Evolutionary conservation across 2,329 filamentous ascomycete genomes (phyloP).

Genomic region (Dryadomyces quercus-mongolicae): DNA sequence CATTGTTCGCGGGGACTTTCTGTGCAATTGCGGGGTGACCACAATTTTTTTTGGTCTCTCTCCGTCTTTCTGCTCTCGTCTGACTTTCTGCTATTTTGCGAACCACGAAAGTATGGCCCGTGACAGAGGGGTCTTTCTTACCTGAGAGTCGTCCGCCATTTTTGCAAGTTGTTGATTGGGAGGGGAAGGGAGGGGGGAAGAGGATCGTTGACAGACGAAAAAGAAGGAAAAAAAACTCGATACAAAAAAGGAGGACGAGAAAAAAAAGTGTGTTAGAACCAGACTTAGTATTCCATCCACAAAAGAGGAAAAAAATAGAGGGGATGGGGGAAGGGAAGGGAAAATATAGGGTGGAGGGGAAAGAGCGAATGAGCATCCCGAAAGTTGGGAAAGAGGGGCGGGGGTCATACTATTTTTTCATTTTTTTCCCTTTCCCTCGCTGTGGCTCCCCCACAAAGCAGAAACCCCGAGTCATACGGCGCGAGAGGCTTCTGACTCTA

Average conservation of each 20-base stretch:
- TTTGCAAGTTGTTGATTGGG: slow-evolving; percentile 29
- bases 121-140: slow-evolving; percentile 30
- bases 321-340: slow-evolving; percentile 6
- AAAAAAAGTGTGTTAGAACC: slow-evolving; percentile 10
- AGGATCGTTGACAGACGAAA: slow-evolving; percentile 11
- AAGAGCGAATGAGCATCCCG: slow-evolving; percentile 9
- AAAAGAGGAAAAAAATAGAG: slow-evolving; percentile 9
- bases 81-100: slow-evolving; percentile 10
- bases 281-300: slow-evolving; percentile 6
- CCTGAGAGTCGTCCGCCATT: slow-evolving; percentile 44
- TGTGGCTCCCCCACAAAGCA: background rate
- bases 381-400: slow-evolving; percentile 9
- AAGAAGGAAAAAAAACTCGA: slow-evolving; percentile 9
- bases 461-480: background rate
- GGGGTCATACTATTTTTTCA: background rate
- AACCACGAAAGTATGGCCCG: slow-evolving; percentile 4
- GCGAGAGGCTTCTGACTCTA: background rate
- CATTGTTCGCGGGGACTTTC: background rate
- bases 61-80: slow-evolving; percentile 7
- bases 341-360: slow-evolving; percentile 12
- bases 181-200: slow-evolving; percentile 6
- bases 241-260: slow-evolving; percentile 16
- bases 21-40: slow-evolving; percentile 34
- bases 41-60: slow-evolving; percentile 24
- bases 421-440: background rate